These are phyloP conservation scores for Colletotrichum eremochloae DNA, from an alignment of 2,329 filamentous ascomycete species.

Conservation along the genomic window DNA sequence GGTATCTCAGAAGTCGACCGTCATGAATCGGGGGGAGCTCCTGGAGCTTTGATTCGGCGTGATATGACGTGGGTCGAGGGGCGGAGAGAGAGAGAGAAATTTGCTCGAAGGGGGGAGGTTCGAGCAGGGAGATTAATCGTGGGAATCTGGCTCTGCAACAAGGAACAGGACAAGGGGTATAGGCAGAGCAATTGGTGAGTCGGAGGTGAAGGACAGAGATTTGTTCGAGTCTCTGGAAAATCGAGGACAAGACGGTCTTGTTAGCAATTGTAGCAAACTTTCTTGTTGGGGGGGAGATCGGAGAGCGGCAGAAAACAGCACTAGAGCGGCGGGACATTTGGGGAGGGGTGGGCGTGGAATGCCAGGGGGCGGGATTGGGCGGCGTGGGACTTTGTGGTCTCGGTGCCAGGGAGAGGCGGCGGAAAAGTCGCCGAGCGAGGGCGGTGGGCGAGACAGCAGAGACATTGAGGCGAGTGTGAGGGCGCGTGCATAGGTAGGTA, in stretches of 20 bases:
- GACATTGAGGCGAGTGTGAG: too few species aligned
- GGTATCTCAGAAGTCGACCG: constrained; percentile 42
- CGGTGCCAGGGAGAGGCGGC: constrained; percentile 11
- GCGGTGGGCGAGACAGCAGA: background rate
- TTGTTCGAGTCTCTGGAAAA: constrained; percentile 37
- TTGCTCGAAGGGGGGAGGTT: constrained; percentile 39
- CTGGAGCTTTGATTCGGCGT: constrained; percentile 34
- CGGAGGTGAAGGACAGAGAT: constrained; percentile 39
- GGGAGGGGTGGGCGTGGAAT: constrained; percentile 16
- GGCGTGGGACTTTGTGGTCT: background rate
- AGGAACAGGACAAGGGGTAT: constrained; percentile 37
- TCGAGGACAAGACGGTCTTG: constrained; percentile 8
- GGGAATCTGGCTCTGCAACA: constrained; percentile 27
- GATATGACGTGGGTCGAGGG: constrained; percentile 11
- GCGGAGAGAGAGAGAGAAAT: background rate
- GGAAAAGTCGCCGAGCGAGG: background rate
- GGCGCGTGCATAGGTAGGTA: too few species aligned
- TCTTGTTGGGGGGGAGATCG: constrained; percentile 35
- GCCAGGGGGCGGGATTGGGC: constrained; percentile 30
- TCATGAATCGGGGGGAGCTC: constrained; percentile 41
- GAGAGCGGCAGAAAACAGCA: background rate
- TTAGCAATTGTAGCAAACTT: constrained; percentile 35
- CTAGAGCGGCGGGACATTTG: constrained; percentile 17
- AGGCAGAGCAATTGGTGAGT: constrained; percentile 31
- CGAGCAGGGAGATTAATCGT: constrained; percentile 40